A percentile compares a stretch with the other conserved stretches of the same genome.
These are phyloP conservation scores for Tetrahymena thermophila DNA, from an alignment of 73 alveolate species.

Conservation along the genomic window DNA sequence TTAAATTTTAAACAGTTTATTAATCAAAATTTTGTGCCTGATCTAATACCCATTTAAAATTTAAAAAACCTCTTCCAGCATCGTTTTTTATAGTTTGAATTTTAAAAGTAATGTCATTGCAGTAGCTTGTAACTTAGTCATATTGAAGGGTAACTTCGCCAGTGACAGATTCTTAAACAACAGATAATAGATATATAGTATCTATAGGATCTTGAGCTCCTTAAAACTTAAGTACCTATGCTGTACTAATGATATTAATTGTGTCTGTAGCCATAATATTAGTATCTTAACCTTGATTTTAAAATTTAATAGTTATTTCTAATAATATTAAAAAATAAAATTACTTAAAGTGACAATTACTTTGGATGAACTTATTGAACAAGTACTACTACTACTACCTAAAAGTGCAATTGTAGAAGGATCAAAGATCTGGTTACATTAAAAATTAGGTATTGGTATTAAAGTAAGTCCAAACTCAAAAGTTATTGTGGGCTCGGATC, in stretches of 20 bases:
- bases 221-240: background rate
- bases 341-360: background rate
- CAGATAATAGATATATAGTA: background rate
- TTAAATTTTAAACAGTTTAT: too few relatives aligned
- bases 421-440: background rate
- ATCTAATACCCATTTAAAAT: background rate
- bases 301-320: too few relatives aligned
- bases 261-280: background rate
- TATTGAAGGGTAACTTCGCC: too few relatives aligned
- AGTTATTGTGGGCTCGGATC: background rate
- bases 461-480: background rate
- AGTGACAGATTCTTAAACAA: background rate
- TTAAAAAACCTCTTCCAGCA: background rate
- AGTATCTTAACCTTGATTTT: background rate
- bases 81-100: background rate
- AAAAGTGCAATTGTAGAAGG: background rate
- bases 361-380: background rate
- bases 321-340: too few relatives aligned
- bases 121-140: background rate
- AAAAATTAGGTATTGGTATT: background rate
- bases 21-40: background rate
- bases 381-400: background rate
- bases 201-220: background rate
- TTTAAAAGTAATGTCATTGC: background rate
- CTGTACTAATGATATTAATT: background rate